Percentiles rank a stretch among this genome's conserved stretches.
phyloP scores from a whole-genome alignment of 1,284 basidiomycete genomes.

The Pyrrhoderma noxium region DNA sequence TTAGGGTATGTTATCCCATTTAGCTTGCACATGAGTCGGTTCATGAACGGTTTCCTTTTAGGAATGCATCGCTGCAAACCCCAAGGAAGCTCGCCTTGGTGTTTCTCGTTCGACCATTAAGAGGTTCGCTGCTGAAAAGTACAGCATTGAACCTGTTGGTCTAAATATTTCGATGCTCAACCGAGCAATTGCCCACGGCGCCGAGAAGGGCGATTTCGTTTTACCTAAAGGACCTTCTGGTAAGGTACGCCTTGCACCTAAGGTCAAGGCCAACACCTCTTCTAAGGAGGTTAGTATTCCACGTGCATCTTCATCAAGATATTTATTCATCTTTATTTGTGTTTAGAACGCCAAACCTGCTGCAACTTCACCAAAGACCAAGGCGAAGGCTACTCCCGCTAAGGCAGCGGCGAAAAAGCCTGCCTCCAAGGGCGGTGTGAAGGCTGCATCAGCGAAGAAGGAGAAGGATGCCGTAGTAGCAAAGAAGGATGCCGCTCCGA shows the following conservation, averaged over 20 bases:
- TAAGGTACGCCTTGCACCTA: constrained; percentile 63
- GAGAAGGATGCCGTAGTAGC: not conserved
- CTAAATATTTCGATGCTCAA: constrained; percentile 59
- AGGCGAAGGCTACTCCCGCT: constrained; percentile 9
- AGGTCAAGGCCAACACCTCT: constrained; percentile 39
- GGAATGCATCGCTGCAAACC: constrained; percentile 65
- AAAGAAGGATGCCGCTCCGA: not conserved
- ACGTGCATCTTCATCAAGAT: constrained; percentile 25
- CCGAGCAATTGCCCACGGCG: constrained; percentile 64
- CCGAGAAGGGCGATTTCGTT: constrained; percentile 53
- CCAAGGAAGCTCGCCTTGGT: constrained; percentile 60
- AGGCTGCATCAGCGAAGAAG: constrained; percentile 1
- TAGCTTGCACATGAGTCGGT: too few species aligned
- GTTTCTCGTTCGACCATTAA: constrained; percentile 75
- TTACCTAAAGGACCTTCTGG: constrained; percentile 73
- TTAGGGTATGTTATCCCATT: constrained; percentile 42
- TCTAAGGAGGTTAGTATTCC: constrained; percentile 44
- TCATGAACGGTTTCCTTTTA: constrained; percentile 24
- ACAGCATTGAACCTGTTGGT: constrained; percentile 53
- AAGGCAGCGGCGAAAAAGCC: constrained; percentile 8
- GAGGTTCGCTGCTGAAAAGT: constrained; percentile 75
- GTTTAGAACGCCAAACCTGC: constrained; percentile 33
- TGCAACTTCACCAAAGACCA: constrained; percentile 13
- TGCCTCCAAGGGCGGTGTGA: constrained; percentile 14
- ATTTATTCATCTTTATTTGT: constrained; percentile 22